These are phyloP conservation scores for Clavispora santaluciae DNA, from an alignment of 805 yeast genomes.

Conservation along the genomic window DNA sequence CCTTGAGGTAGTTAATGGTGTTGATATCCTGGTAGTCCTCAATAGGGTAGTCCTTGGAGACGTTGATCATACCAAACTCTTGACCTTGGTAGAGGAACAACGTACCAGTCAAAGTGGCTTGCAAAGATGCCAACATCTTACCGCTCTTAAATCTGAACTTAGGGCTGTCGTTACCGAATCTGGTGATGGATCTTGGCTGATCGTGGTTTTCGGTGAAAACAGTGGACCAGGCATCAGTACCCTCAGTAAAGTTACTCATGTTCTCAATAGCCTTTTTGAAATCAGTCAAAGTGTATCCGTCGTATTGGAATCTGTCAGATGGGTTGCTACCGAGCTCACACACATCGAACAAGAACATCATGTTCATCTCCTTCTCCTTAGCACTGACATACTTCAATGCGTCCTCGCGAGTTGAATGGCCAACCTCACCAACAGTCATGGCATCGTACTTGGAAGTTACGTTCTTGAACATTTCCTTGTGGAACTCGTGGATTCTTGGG, in stretches of 20 bases:
- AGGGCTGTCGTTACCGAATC: constrained; percentile 42
- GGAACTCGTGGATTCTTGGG: constrained; percentile 55
- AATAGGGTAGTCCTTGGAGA: constrained; percentile 42
- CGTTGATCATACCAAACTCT: constrained; percentile 53
- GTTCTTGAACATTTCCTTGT: constrained; percentile 43
- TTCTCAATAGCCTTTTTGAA: constrained; percentile 37
- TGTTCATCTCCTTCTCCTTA: constrained; percentile 34
- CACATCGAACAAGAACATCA: constrained; percentile 35
- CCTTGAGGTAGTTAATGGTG: constrained; percentile 38
- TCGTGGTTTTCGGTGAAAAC: constrained; percentile 56
- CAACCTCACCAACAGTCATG: constrained; percentile 57
- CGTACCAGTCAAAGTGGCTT: constrained; percentile 48
- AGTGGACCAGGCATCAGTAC: constrained; percentile 55
- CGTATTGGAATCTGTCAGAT: constrained; percentile 30
- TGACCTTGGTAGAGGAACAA: constrained; percentile 58
- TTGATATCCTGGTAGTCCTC: constrained; percentile 49
- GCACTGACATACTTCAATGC: constrained; percentile 41
- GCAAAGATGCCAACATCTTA: constrained; percentile 45
- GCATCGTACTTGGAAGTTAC: constrained; percentile 44
- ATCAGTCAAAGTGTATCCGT: constrained; percentile 31
- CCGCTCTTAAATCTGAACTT: constrained; percentile 36
- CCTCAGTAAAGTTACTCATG: constrained; percentile 37
- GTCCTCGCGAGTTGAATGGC: constrained; percentile 37
- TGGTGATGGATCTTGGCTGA: constrained; percentile 49
- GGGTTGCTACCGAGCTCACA: constrained; percentile 35